Conservation (phyloP, 2,329 filamentous ascomycete species). For the Rachicladosporium sp. region DNA sequence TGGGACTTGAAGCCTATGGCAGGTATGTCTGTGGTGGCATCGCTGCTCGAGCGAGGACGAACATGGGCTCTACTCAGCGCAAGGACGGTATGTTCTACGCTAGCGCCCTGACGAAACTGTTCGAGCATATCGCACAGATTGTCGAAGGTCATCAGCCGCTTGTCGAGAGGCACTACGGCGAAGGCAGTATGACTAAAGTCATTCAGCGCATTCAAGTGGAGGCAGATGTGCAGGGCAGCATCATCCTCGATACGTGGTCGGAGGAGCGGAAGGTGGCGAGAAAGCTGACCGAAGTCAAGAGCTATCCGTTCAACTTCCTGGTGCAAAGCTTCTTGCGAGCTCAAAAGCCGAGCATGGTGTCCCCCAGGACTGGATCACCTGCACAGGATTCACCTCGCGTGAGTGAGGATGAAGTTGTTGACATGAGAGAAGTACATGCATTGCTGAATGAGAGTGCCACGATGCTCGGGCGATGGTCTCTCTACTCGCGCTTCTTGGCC, state of each 20-base stretch:
- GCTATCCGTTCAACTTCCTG: slow-evolving; percentile 92
- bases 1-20: slow-evolving; percentile 88
- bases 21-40: slow-evolving; percentile 94
- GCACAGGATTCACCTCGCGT: slow-evolving; percentile 46
- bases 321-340: slow-evolving; percentile 82
- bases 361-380: slow-evolving; percentile 57
- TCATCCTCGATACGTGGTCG: slow-evolving; percentile 88
- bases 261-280: slow-evolving; percentile 78
- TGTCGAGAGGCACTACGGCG: slow-evolving; percentile 87
- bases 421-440: slow-evolving; percentile 91
- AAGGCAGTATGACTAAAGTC: slow-evolving; percentile 85
- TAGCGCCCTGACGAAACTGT: slow-evolving; percentile 77
- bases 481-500: slow-evolving; percentile 81
- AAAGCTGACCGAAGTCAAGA: slow-evolving; percentile 87
- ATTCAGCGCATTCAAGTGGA: slow-evolving; percentile 88
- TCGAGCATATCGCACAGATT: slow-evolving; percentile 95
- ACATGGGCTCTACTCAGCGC: slow-evolving; percentile 53
- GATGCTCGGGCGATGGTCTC: slow-evolving; percentile 86
- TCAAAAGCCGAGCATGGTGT: slow-evolving; percentile 48
- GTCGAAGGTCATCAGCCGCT: slow-evolving; percentile 82
- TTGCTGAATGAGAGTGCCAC: slow-evolving; percentile 76
- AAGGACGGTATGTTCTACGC: slow-evolving; percentile 86
- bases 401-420: slow-evolving; percentile 86
- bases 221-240: slow-evolving; percentile 90
- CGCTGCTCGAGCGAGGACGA: slow-evolving; percentile 66